These are phyloP conservation scores for Bassia scoparia DNA, from an alignment of 148 eudicot genomes.

Conservation along the genomic window DNA sequence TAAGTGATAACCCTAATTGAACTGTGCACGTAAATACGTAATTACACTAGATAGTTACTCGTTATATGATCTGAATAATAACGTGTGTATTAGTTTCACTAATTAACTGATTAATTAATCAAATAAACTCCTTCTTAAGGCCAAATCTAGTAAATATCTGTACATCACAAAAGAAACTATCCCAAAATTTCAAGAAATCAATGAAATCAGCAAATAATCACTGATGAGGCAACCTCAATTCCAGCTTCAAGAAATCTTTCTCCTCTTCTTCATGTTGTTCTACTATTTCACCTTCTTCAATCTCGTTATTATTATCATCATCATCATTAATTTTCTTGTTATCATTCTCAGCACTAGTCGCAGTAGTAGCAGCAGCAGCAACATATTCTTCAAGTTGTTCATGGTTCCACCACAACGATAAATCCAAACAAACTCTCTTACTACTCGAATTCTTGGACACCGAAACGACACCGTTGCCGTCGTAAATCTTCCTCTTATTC, in stretches of 20 bases:
- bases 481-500: slow-evolving; percentile 22
- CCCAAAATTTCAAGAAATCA: not conserved
- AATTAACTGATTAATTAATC: no score
- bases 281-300: slow-evolving; percentile 25
- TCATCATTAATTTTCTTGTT: not conserved
- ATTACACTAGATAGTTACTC: no score
- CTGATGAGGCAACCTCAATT: slow-evolving; percentile 17
- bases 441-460: slow-evolving; percentile 18
- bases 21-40: no score
- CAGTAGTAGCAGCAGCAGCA: not conserved
- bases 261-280: slow-evolving; percentile 19
- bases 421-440: slow-evolving; percentile 23
- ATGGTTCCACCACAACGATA: slow-evolving; percentile 7
- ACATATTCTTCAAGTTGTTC: not conserved
- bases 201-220: not conserved
- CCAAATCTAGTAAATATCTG: not conserved
- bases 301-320: no score
- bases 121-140: not conserved
- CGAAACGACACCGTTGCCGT: slow-evolving; percentile 4
- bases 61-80: no score
- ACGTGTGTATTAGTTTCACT: no score
- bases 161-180: not conserved
- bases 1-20: no score
- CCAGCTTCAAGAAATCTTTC: slow-evolving; percentile 30
- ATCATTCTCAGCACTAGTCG: not conserved